phyloP scores from a whole-genome alignment of 2,329 filamentous ascomycete species.

The Penicillium sp. region DNA sequence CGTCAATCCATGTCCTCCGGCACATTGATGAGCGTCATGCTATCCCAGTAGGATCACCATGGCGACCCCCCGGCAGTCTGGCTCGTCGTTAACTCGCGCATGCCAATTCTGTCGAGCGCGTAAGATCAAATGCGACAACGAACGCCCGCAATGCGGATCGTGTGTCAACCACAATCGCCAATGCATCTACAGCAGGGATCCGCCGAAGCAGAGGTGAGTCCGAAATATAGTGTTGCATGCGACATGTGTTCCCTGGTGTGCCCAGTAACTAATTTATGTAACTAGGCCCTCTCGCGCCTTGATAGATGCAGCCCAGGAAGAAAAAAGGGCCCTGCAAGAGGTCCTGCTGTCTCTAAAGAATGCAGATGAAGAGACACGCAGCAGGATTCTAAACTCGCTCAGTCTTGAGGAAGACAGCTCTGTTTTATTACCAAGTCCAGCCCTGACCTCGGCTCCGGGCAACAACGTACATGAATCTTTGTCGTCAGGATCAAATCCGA shows the following conservation, averaged over 20 bases:
- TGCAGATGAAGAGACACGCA: conserved; percentile 1
- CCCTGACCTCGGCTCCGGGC: not conserved
- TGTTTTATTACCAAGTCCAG: not conserved
- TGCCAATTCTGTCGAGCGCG: conserved; percentile 34
- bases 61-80: not conserved
- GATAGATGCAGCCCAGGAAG: conserved; percentile 3
- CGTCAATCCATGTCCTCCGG: too few relatives aligned
- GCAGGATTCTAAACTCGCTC: not conserved
- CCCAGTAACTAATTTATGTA: not conserved
- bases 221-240: too few relatives aligned
- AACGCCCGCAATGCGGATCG: conserved; percentile 31
- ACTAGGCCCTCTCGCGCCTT: conserved; percentile 3
- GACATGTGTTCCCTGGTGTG: too few relatives aligned
- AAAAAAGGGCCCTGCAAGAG: conserved; percentile 3
- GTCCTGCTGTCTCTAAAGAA: conserved; percentile 2
- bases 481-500: not conserved
- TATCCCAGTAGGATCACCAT: not conserved
- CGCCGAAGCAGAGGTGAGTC: conserved; percentile 17
- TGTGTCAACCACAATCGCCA: conserved; percentile 24
- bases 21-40: not conserved
- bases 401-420: not conserved
- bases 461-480: not conserved
- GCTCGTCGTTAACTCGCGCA: conserved; percentile 16
- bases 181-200: conserved; percentile 19
- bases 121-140: conserved; percentile 34